Evolutionary conservation across 176 grass and related monocot species (phyloP).

Genomic region (Zoysia pacifica): DNA sequence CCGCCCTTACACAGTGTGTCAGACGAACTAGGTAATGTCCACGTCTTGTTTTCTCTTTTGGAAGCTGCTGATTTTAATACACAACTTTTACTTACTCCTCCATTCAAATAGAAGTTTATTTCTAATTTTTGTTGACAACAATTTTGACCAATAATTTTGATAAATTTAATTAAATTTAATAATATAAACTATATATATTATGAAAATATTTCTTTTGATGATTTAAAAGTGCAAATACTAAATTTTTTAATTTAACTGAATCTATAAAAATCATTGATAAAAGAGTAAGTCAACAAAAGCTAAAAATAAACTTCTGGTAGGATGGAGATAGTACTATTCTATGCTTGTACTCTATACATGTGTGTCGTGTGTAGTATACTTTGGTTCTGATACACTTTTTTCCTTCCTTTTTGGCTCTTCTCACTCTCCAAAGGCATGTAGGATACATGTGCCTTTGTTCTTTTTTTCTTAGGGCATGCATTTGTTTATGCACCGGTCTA

Average conservation of each 20-base stretch:
- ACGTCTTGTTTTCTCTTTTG: slow-evolving; percentile 27
- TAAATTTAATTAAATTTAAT: too few relatives aligned
- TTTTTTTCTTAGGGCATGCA: slow-evolving; percentile 14
- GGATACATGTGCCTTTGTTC: neutral
- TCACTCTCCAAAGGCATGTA: slow-evolving; percentile 30
- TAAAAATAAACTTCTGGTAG: too few relatives aligned
- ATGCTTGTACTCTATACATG: neutral
- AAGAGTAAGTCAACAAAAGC: too few relatives aligned
- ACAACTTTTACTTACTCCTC: neutral
- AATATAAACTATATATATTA: too few relatives aligned
- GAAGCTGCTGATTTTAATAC: slow-evolving; percentile 52
- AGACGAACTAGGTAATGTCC: slow-evolving; percentile 63
- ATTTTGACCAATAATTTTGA: too few relatives aligned
- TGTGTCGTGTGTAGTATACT: neutral
- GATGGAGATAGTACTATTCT: neutral
- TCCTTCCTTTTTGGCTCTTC: slow-evolving; percentile 17
- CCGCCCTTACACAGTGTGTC: slow-evolving; percentile 43
- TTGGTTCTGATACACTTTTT: slow-evolving; percentile 23
- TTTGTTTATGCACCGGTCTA: slow-evolving; percentile 47
- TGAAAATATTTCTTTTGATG: too few relatives aligned
- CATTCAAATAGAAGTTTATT: too few relatives aligned
- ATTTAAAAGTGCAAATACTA: too few relatives aligned
- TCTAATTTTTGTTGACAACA: too few relatives aligned
- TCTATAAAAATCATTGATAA: too few relatives aligned
- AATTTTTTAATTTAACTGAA: too few relatives aligned